Evolutionary conservation across 768 basidiomycete species (phyloP), one percentile per base, ranked within the genome.

Genomic region (Amanita rubescens): DNA sequence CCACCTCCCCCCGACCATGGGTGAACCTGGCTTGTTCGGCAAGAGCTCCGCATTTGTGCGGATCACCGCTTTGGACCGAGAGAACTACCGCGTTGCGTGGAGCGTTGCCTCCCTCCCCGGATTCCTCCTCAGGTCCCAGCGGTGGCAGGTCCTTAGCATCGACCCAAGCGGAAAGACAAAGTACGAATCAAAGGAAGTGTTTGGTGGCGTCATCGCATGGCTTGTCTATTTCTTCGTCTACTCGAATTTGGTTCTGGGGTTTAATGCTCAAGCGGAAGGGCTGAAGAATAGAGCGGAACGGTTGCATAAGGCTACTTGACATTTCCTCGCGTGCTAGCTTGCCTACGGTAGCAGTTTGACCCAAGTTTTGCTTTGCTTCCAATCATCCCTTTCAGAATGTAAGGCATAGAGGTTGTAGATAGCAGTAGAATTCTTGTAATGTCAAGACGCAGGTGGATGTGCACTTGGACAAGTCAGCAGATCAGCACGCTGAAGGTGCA

Each of bases 131-230:
- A 55, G 57, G 34, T 60, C 67, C 9, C 64, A 67, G 50, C 62
- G 69, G 27, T 65, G 64, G 64, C 62, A 63, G 51, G 65, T 58
- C 42, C 47, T 68, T 48, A 68, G 63, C 50, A 25, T 55, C 3
- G 54, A 55, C 9, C 1, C 25, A 19, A 61, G 59, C 14, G 59
- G 57, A 25, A 56, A 60, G 55, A 66, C 65, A 46, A 65, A 59
- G 41, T 71, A 69, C 49, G 69, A 71, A 55, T 60, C 65, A 35
- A 51, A 57, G 46, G 67, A 69, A 55, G 60, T 65, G 30, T 69
- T 62, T 39, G 34, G 43, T 14, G 64, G 65, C 19, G 57, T 63
- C 17, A 38, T 62, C 14, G 59, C 58, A 14, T 61, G 59, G 48
- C 55, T 65, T 7, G 58, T 65, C n/a, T 59, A 63, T 32, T 45